These are phyloP conservation scores for Hymenoscyphus fructigenus DNA, from an alignment of 2,329 filamentous ascomycete species.

Conservation along the genomic window DNA sequence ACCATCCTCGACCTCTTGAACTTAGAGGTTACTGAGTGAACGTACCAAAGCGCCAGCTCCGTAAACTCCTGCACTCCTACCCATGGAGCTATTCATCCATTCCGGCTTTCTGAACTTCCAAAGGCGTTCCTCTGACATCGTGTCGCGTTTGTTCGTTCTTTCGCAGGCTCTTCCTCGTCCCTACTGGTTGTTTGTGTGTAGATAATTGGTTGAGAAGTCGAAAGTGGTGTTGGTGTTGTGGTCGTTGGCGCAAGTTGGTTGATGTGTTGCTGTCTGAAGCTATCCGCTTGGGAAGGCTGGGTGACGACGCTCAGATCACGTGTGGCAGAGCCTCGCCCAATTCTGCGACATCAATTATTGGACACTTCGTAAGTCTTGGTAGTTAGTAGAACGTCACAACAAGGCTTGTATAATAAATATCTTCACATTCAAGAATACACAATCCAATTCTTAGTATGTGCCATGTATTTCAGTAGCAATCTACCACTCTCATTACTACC, in stretches of 20 bases:
- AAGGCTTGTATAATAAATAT: neutral
- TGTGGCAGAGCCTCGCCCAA: neutral
- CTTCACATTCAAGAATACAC: neutral
- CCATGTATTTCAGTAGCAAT: neutral
- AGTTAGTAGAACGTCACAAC: neutral
- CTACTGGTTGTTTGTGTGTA: neutral
- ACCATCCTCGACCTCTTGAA: neutral
- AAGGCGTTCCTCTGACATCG: conserved; percentile 64
- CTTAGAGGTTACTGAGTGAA: conserved; percentile 22
- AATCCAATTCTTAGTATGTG: neutral
- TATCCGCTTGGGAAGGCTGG: neutral
- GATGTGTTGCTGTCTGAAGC: conserved; percentile 5
- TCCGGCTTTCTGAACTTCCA: conserved; percentile 67
- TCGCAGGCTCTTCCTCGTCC: neutral
- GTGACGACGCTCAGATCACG: neutral
- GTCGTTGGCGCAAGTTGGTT: conserved; percentile 4
- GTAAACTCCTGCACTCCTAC: conserved; percentile 64
- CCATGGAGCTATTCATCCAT: conserved; percentile 65
- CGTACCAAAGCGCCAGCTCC: conserved; percentile 61
- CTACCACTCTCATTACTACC: conserved; percentile 5
- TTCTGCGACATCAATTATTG: neutral
- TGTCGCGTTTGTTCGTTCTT: conserved; percentile 2
- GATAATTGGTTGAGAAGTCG: neutral
- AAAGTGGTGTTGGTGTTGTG: neutral
- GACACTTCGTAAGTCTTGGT: neutral